These are phyloP conservation scores for Dryas drummondii DNA, from an alignment of 306 rosid genomes.

Conservation along the genomic window DNA sequence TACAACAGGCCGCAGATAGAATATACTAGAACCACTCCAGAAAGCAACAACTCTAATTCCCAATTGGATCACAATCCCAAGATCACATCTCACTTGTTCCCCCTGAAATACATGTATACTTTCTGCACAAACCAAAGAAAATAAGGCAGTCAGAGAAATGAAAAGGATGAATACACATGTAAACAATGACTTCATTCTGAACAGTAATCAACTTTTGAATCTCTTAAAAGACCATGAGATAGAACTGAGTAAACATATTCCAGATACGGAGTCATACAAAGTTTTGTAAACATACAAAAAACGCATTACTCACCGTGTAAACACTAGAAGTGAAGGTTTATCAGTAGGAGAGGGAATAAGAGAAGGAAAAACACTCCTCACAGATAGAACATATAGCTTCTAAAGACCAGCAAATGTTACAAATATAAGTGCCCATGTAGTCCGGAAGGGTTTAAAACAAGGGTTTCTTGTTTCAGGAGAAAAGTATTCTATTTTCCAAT, in stretches of 20 bases:
- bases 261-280: background rate
- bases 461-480: too few species aligned
- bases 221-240: background rate
- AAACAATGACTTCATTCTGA: background rate
- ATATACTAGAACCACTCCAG: slow-evolving; percentile 39
- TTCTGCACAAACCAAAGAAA: slow-evolving; percentile 59
- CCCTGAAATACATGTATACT: slow-evolving; percentile 88
- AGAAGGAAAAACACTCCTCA: background rate
- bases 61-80: slow-evolving; percentile 27
- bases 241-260: background rate
- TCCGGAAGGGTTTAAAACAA: too few species aligned
- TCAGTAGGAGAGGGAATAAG: background rate
- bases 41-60: slow-evolving; percentile 22
- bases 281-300: background rate
- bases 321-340: too few species aligned
- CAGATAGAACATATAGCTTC: too few species aligned
- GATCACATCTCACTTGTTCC: slow-evolving; percentile 59
- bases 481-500: too few species aligned
- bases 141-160: background rate
- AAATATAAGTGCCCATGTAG: too few species aligned
- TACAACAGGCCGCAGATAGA: slow-evolving; percentile 20
- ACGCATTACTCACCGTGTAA: background rate
- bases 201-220: background rate
- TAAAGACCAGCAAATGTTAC: too few species aligned
- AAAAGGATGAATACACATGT: background rate